Evolutionary conservation across 2,329 filamentous ascomycete species (phyloP), one percentile per base, ranked within the genome.

Genomic region (Xenosphaeropsis pyriputrescens): DNA sequence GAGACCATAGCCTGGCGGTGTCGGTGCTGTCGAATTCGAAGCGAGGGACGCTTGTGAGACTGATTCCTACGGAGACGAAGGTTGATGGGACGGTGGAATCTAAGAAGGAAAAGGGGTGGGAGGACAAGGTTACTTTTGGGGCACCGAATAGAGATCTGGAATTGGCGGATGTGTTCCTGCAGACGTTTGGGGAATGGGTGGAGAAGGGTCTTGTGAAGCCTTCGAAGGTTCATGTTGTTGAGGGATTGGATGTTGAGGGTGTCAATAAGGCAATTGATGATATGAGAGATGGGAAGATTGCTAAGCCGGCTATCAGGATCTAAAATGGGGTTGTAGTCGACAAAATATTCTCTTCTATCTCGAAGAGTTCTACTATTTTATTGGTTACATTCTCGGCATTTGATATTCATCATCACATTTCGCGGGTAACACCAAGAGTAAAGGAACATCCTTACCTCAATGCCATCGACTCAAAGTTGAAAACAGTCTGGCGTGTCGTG

Each of bases 221-320:
- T 13, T 33, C 48, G 13, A 39, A 35, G 14, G 60, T 49, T 48
- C 47, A 43, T 6, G 50, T 57, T 11, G 49, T 57, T 18, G 39
- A 60, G 29, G 58, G 54, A 0, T 42, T 59, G 39, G 47, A 51
- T 38, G 49, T 47, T 4, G 53, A 48, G 5, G 53, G 51, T 39
- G 54, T 59, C 4, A 62, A 63, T 45, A 46, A 50, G 35, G 50
- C 56, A 7, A 40, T 63, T 36, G 58, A 63, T 51, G 46, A 45
- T 12, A 62, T 61, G 49, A 41, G 52, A 17, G 54, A 60, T 46
- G 56, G 55, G 13, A 54, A 55, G 42, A 32, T 36, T 31, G 48
- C 41, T n/a, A 19, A 19, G 8, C 18, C 18, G 18, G 18, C 18
- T 5, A 19, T 19, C 18, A 19, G 8, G 18, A 19, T 19, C 8